A percentile compares a stretch with the other conserved stretches of the same genome.
Evolutionary conservation across 345 rosid genomes (phyloP).

Genomic region (Populus davidiana): DNA sequence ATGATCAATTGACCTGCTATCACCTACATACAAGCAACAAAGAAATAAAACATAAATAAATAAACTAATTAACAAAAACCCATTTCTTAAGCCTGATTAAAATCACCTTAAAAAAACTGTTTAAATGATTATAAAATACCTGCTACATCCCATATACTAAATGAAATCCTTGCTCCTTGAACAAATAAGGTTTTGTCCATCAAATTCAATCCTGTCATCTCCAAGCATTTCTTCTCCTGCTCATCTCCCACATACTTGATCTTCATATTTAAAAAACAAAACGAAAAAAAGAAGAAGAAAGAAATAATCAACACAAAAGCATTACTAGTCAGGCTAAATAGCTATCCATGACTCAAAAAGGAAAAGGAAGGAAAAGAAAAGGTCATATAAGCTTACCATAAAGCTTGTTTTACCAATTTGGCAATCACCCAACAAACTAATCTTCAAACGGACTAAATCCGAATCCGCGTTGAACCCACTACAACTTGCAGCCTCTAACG

Average conservation of each 20-base stretch:
- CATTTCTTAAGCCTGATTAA: not conserved
- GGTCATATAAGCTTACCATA: slow-evolving; percentile 42
- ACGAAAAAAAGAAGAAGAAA: not conserved
- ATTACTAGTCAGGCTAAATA: not conserved
- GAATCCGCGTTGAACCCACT: slow-evolving; percentile 52
- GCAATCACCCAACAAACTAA: slow-evolving; percentile 87
- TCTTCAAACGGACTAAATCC: slow-evolving; percentile 83
- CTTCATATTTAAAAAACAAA: slow-evolving; percentile 25
- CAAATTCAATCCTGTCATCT: slow-evolving; percentile 81
- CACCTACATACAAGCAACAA: slow-evolving; percentile 37
- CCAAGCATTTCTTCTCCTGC: slow-evolving; percentile 51
- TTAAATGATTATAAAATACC: slow-evolving; percentile 34
- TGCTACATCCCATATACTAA: slow-evolving; percentile 95
- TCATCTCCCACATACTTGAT: slow-evolving; percentile 85
- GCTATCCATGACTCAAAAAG: not conserved
- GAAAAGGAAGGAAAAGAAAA: not conserved
- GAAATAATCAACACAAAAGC: not conserved
- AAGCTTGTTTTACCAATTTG: slow-evolving; percentile 93
- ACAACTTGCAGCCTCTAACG: slow-evolving; percentile 17
- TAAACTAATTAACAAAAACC: not conserved
- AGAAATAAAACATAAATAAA: not conserved
- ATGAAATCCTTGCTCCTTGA: slow-evolving; percentile 79
- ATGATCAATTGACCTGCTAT: slow-evolving; percentile 63
- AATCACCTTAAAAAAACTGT: not conserved
- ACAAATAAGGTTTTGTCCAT: slow-evolving; percentile 80